Percentiles rank a stretch among this genome's conserved stretches.
phyloP scores from a whole-genome alignment of 176 grass and related monocot species.

The Typha latifolia region DNA sequence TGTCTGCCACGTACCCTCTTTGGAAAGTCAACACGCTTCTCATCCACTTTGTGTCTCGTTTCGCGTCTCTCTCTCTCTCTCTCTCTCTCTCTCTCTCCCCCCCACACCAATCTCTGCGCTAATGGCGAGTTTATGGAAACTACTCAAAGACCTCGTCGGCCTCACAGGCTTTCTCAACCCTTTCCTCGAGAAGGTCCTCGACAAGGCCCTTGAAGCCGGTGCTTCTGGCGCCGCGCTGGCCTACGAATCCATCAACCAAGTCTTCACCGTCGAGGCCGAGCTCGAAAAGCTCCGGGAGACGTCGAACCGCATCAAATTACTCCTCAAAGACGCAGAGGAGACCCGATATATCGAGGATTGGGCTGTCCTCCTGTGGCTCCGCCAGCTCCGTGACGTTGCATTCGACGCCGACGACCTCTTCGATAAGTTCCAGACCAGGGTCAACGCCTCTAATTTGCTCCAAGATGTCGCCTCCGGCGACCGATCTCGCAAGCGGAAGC shows the following conservation, averaged over 20 bases:
- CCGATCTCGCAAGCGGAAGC: conserved; percentile 1
- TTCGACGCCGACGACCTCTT: conserved; percentile 23
- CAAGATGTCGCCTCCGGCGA: not conserved
- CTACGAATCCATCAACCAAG: not conserved
- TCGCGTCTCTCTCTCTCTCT: not conserved
- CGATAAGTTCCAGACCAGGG: conserved; percentile 11
- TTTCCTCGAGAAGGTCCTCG: not conserved
- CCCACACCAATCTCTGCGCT: not conserved
- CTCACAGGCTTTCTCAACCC: not conserved
- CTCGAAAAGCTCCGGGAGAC: conserved; percentile 1
- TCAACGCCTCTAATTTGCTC: not conserved
- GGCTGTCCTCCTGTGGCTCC: conserved; percentile 17
- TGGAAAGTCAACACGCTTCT: not conserved
- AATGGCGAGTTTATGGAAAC: not conserved
- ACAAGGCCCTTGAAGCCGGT: not conserved
- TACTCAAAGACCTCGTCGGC: not conserved
- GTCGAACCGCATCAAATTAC: conserved; percentile 2
- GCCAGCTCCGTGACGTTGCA: conserved; percentile 18
- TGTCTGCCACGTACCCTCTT: not conserved
- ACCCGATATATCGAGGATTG: conserved; percentile 12
- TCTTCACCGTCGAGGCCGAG: not conserved
- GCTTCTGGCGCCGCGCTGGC: not conserved
- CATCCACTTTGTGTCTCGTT: not conserved
- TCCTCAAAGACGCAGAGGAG: conserved; percentile 21
- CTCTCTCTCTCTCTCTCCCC: not conserved